phyloP scores from a whole-genome alignment of 352 stramenopile genomes.

The Peronosclerospora sorghi region DNA sequence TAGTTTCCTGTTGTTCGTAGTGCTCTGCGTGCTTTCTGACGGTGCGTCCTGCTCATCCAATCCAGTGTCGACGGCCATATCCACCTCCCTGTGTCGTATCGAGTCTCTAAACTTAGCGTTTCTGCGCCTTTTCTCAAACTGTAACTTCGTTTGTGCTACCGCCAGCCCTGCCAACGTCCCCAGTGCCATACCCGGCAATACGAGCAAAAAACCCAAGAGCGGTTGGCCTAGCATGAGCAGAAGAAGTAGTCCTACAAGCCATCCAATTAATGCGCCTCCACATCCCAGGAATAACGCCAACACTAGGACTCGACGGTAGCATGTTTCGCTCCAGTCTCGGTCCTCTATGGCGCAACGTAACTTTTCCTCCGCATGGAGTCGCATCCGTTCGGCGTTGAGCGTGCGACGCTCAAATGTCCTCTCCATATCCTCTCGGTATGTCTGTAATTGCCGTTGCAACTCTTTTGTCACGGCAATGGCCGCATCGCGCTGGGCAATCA shows the following conservation, averaged over 20 bases:
- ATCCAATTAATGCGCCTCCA: slow-evolving; percentile 40
- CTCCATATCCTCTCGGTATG: slow-evolving; percentile 36
- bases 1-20: slow-evolving; percentile 6
- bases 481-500: slow-evolving; percentile 61
- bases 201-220: slow-evolving; percentile 51
- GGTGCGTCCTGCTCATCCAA: slow-evolving; percentile 16
- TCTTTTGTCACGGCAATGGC: slow-evolving; percentile 68
- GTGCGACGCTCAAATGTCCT: slow-evolving; percentile 51
- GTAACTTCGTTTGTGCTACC: slow-evolving; percentile 48
- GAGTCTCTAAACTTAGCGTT: slow-evolving; percentile 24
- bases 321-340: slow-evolving; percentile 37
- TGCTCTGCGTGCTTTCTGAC: slow-evolving; percentile 25
- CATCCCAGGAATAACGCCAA: slow-evolving; percentile 42
- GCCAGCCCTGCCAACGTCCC: slow-evolving; percentile 34
- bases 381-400: slow-evolving; percentile 53
- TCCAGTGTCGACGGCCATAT: slow-evolving; percentile 34
- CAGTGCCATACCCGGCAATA: slow-evolving; percentile 48
- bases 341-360: slow-evolving; percentile 31
- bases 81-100: slow-evolving; percentile 40
- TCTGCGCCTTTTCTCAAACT: slow-evolving; percentile 38
- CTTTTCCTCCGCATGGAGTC: slow-evolving; percentile 52
- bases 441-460: slow-evolving; percentile 52
- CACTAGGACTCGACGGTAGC: slow-evolving; percentile 36
- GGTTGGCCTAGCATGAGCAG: slow-evolving; percentile 40
- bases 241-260: slow-evolving; percentile 33